A percentile compares a stretch with the other conserved stretches of the same genome.
Evolutionary conservation across 2,329 filamentous ascomycete species (phyloP).

Genomic region (Cercospora beticola): DNA sequence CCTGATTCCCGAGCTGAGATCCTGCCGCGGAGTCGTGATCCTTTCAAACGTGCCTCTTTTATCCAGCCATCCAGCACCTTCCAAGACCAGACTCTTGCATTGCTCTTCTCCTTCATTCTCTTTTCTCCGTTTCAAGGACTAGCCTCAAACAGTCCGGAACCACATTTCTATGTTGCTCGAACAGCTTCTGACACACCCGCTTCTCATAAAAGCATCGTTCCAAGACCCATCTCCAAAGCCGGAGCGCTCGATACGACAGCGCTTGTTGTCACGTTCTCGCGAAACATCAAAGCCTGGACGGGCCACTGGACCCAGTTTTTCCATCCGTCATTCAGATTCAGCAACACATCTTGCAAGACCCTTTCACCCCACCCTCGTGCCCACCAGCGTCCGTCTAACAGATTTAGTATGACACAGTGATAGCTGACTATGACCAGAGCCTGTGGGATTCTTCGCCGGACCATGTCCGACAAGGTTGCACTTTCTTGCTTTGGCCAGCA

Average conservation of each 20-base stretch:
- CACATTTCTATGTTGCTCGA: background rate
- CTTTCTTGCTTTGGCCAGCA: constrained; percentile 36
- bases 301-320: constrained; percentile 37
- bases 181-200: background rate
- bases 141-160: background rate
- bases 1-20: background rate
- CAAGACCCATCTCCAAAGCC: background rate
- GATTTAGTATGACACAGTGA: constrained; percentile 34
- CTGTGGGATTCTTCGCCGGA: constrained; percentile 33
- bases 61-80: background rate
- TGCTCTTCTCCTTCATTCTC: background rate
- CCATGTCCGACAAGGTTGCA: constrained; percentile 27
- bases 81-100: background rate
- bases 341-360: constrained; percentile 31
- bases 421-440: constrained; percentile 35
- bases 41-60: background rate
- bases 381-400: constrained; percentile 35
- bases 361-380: constrained; percentile 29
- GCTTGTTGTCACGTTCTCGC: constrained; percentile 7
- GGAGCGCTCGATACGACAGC: background rate
- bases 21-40: background rate
- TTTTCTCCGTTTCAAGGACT: background rate
- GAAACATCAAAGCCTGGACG: constrained; percentile 29
- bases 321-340: constrained; percentile 30
- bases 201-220: constrained; percentile 5